Percentiles rank a stretch among this genome's conserved stretches.
Evolutionary conservation across 805 yeast species (phyloP).

Genomic region (Ogataea chonburiensis): DNA sequence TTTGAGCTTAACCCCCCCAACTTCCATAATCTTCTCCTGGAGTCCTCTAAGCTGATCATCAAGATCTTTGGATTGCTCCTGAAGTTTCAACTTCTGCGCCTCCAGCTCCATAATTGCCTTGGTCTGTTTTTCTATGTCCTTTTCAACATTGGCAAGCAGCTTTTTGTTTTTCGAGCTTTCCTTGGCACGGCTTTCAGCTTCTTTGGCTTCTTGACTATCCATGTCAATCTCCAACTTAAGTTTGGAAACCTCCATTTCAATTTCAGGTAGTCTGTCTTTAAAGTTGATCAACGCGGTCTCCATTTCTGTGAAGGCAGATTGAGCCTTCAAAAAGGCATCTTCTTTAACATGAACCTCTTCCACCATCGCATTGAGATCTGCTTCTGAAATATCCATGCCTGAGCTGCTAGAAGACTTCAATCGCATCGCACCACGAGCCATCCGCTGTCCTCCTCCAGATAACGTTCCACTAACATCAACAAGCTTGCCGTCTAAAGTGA

Average conservation of each 20-base stretch:
- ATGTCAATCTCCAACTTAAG: constrained; percentile 63
- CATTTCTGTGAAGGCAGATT: constrained; percentile 56
- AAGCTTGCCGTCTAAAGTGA: constrained; percentile 86
- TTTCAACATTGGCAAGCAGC: constrained; percentile 16
- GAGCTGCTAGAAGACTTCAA: constrained; percentile 36
- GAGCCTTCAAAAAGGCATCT: constrained; percentile 47
- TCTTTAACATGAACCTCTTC: constrained; percentile 55
- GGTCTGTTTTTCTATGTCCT: constrained; percentile 28
- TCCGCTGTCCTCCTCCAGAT: constrained; percentile 89
- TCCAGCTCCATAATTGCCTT: constrained; percentile 30
- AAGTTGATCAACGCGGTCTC: constrained; percentile 54
- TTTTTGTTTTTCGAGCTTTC: constrained; percentile 31
- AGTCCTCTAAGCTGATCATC: constrained; percentile 57
- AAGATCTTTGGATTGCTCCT: constrained; percentile 52
- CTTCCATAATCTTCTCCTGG: constrained; percentile 78
- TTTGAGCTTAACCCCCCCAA: constrained; percentile 85
- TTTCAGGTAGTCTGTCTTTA: constrained; percentile 66
- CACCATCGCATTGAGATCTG: constrained; percentile 54
- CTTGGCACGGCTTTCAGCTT: constrained; percentile 43
- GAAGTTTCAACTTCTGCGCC: constrained; percentile 38
- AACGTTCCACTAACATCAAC: constrained; percentile 93
- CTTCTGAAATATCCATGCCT: constrained; percentile 44
- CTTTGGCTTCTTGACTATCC: constrained; percentile 50
- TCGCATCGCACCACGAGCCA: constrained; percentile 76
- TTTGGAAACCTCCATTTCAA: constrained; percentile 61